Percentiles rank a stretch among this genome's conserved stretches.
Conservation (phyloP, 108 stramenopile genomes). For the Ochromonas danica region DNA sequence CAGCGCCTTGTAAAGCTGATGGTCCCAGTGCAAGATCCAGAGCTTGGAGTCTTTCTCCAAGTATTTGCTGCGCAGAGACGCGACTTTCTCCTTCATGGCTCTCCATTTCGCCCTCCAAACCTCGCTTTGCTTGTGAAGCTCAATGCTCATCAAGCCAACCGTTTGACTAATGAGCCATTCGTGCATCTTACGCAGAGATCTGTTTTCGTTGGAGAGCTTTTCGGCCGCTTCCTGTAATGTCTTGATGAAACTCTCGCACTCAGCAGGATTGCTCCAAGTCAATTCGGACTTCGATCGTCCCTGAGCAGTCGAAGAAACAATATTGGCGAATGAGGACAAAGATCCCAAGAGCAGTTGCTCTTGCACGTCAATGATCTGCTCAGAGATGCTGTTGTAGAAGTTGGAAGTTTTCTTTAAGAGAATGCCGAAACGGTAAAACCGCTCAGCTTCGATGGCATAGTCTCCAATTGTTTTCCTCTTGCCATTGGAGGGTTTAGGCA, state of each 20-base stretch:
- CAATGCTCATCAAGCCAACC: constrained; percentile 50
- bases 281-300: not conserved
- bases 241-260: constrained; percentile 60
- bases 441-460: constrained; percentile 43
- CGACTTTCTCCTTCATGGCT: constrained; percentile 40
- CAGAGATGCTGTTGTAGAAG: constrained; percentile 65
- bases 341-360: constrained; percentile 61
- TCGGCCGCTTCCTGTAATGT: constrained; percentile 59
- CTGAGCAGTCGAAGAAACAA: constrained; percentile 47
- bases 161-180: constrained; percentile 17
- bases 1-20: constrained; percentile 64
- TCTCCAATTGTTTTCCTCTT: not conserved
- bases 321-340: constrained; percentile 60
- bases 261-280: constrained; percentile 51
- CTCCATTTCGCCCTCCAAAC: constrained; percentile 51
- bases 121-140: constrained; percentile 53
- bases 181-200: constrained; percentile 53
- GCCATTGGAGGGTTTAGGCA: constrained; percentile 7
- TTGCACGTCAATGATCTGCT: constrained; percentile 58
- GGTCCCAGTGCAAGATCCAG: constrained; percentile 64
- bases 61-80: constrained; percentile 42
- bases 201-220: constrained; percentile 58
- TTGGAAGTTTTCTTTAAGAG: constrained; percentile 64
- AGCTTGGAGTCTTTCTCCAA: constrained; percentile 42
- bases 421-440: constrained; percentile 61